Evolutionary conservation across 2,329 filamentous ascomycete genomes (phyloP).

Genomic region (Dendrostoma leiphaemia): DNA sequence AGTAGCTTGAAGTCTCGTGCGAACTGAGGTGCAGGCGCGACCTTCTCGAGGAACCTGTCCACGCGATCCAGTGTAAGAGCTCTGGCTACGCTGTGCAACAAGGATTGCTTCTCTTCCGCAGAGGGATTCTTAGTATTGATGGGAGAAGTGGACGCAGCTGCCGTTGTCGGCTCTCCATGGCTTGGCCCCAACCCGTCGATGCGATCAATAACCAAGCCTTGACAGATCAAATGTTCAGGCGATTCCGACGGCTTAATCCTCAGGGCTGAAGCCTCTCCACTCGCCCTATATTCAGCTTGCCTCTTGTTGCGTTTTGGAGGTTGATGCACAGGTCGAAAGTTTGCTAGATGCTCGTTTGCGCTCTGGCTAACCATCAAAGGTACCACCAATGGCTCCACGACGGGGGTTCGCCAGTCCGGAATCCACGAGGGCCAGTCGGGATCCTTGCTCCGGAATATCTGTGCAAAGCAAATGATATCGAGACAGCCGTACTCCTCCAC

Average conservation of each 20-base stretch:
- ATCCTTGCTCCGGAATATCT: background rate
- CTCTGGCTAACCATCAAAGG: constrained; percentile 15
- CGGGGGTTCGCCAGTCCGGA: constrained; percentile 8
- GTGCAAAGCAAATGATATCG: constrained; percentile 11
- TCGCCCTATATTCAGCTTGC: background rate
- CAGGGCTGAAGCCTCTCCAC: background rate
- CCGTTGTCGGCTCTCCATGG: background rate
- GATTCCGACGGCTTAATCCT: background rate
- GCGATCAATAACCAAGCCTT: constrained; percentile 1
- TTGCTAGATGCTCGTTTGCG: constrained; percentile 5
- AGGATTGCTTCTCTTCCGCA: background rate
- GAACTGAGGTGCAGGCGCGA: background rate
- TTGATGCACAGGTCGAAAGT: constrained; percentile 2
- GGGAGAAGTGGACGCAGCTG: background rate
- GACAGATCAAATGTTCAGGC: background rate
- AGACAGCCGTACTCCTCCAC: constrained; percentile 1
- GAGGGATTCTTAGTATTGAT: background rate
- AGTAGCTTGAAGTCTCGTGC: constrained; percentile 3
- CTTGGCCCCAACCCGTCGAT: constrained; percentile 5
- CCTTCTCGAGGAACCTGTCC: constrained; percentile 4
- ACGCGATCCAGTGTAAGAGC: constrained; percentile 6
- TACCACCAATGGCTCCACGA: constrained; percentile 1
- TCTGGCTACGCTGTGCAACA: background rate
- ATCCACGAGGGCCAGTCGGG: constrained; percentile 10
- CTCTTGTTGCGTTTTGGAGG: background rate